Percentiles rank a stretch among this genome's conserved stretches.
Conservation (phyloP, 2,329 filamentous ascomycete genomes). For the Arthrocladium fulminans region DNA sequence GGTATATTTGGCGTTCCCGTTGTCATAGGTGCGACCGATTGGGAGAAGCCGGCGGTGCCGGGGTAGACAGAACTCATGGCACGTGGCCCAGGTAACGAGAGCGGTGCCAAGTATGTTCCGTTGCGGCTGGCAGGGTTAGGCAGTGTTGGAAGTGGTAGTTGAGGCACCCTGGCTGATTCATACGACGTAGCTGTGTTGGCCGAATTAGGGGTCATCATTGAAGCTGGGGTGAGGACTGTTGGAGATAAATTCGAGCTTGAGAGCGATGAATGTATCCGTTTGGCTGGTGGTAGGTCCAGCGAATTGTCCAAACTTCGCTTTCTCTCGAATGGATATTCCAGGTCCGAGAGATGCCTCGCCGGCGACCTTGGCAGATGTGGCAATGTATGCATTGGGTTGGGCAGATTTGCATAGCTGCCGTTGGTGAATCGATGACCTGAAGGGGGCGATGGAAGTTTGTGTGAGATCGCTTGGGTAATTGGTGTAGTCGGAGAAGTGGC, state of each 20-base stretch:
- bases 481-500: slow-evolving; percentile 20
- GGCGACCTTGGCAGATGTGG: slow-evolving; percentile 19
- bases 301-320: slow-evolving; percentile 54
- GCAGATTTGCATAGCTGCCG: slow-evolving; percentile 15
- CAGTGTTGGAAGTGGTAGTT: slow-evolving; percentile 15
- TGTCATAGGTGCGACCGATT: slow-evolving; percentile 34
- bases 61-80: slow-evolving; percentile 73
- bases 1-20: slow-evolving; percentile 25
- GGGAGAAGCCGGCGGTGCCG: slow-evolving; percentile 46
- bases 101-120: slow-evolving; percentile 22
- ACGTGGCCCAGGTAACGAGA: slow-evolving; percentile 36
- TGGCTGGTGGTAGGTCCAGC: slow-evolving; percentile 40
- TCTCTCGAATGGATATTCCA: slow-evolving; percentile 25
- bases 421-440: slow-evolving; percentile 17
- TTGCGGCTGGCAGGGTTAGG: slow-evolving; percentile 7
- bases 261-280: slow-evolving; percentile 3
- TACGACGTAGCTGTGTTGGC: slow-evolving; percentile 9
- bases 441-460: slow-evolving; percentile 22
- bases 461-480: slow-evolving; percentile 30
- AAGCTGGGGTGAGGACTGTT: background rate
- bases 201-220: background rate
- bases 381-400: slow-evolving; percentile 17
- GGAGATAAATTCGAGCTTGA: background rate
- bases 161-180: slow-evolving; percentile 10
- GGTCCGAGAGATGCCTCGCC: slow-evolving; percentile 9